These are phyloP conservation scores for Pseudocercospora musae DNA, from an alignment of 2,329 filamentous ascomycete genomes.

Conservation along the genomic window DNA sequence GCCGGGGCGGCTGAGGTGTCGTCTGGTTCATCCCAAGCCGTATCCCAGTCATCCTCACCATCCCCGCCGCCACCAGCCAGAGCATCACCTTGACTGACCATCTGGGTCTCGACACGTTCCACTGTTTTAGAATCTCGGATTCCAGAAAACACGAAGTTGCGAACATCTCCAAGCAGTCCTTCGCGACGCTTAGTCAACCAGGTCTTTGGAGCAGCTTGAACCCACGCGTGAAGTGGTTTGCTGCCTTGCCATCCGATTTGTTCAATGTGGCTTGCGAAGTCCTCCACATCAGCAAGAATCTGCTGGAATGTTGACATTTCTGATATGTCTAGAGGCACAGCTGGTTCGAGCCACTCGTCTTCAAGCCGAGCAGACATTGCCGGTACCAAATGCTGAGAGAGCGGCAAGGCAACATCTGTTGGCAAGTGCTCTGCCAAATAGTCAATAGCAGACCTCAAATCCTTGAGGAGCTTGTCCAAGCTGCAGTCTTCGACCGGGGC, in stretches of 20 bases:
- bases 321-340: conserved; percentile 70
- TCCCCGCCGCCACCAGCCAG: conserved; percentile 46
- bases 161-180: conserved; percentile 69
- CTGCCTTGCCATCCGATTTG: conserved; percentile 60
- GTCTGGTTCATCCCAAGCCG: conserved; percentile 70
- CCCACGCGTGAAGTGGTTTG: conserved; percentile 71
- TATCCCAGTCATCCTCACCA: conserved; percentile 66
- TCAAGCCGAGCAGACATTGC: conserved; percentile 66
- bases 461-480: conserved; percentile 38
- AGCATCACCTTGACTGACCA: conserved; percentile 67
- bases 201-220: conserved; percentile 70
- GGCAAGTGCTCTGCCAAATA: conserved; percentile 54
- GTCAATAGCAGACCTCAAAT: conserved; percentile 45
- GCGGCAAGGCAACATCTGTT: conserved; percentile 44
- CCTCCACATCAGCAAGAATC: conserved; percentile 61
- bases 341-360: conserved; percentile 68
- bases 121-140: conserved; percentile 67
- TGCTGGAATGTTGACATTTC: conserved; percentile 70
- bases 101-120: conserved; percentile 80
- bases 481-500: conserved; percentile 21
- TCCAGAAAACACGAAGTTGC: conserved; percentile 64
- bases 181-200: conserved; percentile 87
- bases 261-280: conserved; percentile 63
- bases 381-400: conserved; percentile 70
- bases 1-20: conserved; percentile 7